Percentiles rank a stretch among this genome's conserved stretches.
phyloP scores from a whole-genome alignment of 2,329 filamentous ascomycete genomes.

The Aspergillus eucalypticola region DNA sequence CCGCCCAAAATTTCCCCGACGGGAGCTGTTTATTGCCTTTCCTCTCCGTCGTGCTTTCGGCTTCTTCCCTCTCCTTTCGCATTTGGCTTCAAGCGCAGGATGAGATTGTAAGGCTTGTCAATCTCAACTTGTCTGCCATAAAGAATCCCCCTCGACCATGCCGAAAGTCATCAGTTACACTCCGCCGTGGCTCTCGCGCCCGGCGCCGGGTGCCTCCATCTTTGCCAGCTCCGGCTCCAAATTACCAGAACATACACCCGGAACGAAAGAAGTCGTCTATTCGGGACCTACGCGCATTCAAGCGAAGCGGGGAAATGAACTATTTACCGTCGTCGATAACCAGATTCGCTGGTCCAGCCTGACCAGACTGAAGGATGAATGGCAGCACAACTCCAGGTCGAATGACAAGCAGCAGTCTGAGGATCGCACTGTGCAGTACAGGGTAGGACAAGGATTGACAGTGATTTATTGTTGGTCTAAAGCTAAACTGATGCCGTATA shows the following conservation, averaged over 20 bases:
- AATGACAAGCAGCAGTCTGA: constrained; percentile 32
- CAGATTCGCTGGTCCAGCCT: constrained; percentile 92
- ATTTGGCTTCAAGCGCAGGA: background rate
- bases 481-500: constrained; percentile 37
- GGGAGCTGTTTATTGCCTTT: background rate
- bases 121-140: background rate
- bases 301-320: constrained; percentile 77
- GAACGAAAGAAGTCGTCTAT: constrained; percentile 19
- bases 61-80: background rate
- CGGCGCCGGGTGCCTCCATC: constrained; percentile 73
- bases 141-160: constrained; percentile 56
- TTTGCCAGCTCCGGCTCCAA: constrained; percentile 61
- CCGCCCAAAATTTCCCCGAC: constrained; percentile 19
- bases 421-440: constrained; percentile 38
- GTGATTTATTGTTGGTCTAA: background rate
- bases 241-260: constrained; percentile 28
- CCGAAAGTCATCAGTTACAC: constrained; percentile 83
- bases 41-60: background rate
- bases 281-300: constrained; percentile 62
- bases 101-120: background rate
- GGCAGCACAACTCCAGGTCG: constrained; percentile 43
- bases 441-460: constrained; percentile 25
- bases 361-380: constrained; percentile 70
- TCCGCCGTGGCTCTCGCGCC: constrained; percentile 80
- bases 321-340: constrained; percentile 85